Conservation (phyloP, 2,329 filamentous ascomycete species). For the Xylariaceae sp. region DNA sequence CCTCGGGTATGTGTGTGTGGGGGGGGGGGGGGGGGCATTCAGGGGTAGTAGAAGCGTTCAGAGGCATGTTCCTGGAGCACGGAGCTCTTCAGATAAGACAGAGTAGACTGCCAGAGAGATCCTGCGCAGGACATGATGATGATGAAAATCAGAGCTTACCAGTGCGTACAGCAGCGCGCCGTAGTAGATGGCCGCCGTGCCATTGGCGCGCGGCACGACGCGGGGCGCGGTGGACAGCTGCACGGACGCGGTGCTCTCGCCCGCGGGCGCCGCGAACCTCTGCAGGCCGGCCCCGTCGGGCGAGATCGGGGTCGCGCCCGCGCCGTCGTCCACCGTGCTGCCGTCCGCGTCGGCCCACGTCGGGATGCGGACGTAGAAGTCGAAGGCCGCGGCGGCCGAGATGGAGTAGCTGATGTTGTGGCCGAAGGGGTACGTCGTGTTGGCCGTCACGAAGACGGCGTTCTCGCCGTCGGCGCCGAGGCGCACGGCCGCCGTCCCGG, state of each 20-base stretch:
- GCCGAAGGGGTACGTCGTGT: conserved; percentile 37
- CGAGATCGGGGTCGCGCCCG: conserved; percentile 2
- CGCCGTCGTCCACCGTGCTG: conserved; percentile 6
- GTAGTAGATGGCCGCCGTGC: conserved; percentile 16
- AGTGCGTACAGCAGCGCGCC: conserved; percentile 19
- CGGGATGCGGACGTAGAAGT: conserved; percentile 20
- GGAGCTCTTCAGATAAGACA: too few species aligned
- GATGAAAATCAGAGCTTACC: too few species aligned
- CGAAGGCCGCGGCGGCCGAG: conserved; percentile 18
- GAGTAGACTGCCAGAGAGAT: too few species aligned
- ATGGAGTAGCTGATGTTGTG: conserved; percentile 20
- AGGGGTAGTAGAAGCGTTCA: too few species aligned
- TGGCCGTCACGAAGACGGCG: conserved; percentile 30
- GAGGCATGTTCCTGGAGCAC: too few species aligned
- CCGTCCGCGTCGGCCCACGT: conserved; percentile 9
- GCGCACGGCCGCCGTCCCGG: conserved; percentile 30
- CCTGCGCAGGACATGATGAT: too few species aligned
- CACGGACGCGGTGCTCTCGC: conserved; percentile 5
- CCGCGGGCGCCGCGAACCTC: conserved; percentile 7
- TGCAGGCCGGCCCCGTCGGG: conserved; percentile 9
- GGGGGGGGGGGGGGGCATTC: too few species aligned
- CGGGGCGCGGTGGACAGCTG: conserved; percentile 12
- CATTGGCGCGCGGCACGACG: conserved; percentile 12
- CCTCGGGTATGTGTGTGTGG: too few species aligned
- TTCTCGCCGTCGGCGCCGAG: conserved; percentile 26